Base-by-base conservation (phyloP, 805 yeast species). In the Cyberlindnera galapagoensis region DNA sequence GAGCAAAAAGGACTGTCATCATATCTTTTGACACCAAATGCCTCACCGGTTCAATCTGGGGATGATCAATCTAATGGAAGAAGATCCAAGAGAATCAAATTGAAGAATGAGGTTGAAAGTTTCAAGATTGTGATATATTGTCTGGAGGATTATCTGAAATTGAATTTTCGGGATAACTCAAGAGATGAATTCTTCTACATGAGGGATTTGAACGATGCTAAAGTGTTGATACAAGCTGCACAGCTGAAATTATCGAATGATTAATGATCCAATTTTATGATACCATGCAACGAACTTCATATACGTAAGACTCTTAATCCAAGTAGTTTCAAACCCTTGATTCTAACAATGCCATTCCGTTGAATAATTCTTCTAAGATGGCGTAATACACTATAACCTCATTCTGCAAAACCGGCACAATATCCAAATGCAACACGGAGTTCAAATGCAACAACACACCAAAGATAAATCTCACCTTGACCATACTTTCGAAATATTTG, bases 1-100 rank as follows among this genome's bases (percentile, higher is more conserved):
- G 12, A n/a, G n/a, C n/a, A n/a, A n/a, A n/a, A 32, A 21, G 21
- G 16, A 34, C 20, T 28, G 36, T 13, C 23, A 2, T 7, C 28
- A 2, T 21, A 43, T 34, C 21, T 48, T 18, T 38, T 56, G 24
- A 36, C 48, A 13, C 49, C 48, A 23, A 35, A 46, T n/a, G 15
- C 45, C 6, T 36, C 57, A 32, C 51, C 54, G 39, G 17, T 39
- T 25, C 21, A 43, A 35, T 26, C 26, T 28, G 20, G 25, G 18
- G 33, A 17, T 15, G 44, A 29, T 29, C 38, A 31, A 28, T n/a
- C n/a, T n/a, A 38, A 23, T 10, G 20, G 39, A 29, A 41, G 53
- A 28, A 36, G 43, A 18, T 46, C 49, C 5, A 53, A 50, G 30
- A 45, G 57, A 33, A 27, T 44, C 25, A 54, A 46, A 30, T n/a